A percentile compares a stretch with the other conserved stretches of the same genome.
Conservation (phyloP, 1,139 yeast species). For the Yamadazyma jaroonii region DNA sequence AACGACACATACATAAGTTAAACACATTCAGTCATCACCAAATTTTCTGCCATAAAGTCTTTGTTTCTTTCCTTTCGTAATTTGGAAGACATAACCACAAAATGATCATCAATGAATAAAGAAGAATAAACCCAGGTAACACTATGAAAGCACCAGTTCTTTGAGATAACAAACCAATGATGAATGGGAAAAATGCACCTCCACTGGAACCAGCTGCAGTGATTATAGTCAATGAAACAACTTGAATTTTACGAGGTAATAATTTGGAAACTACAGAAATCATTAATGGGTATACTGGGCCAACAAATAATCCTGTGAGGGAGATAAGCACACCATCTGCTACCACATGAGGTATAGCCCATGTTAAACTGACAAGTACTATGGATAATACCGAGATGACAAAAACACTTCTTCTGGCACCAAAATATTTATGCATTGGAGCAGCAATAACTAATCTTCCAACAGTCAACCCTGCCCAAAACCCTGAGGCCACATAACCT, state of each 20-base stretch:
- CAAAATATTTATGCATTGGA: conserved; percentile 37
- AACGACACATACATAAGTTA: background rate
- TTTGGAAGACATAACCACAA: conserved; percentile 51
- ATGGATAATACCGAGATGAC: conserved; percentile 33
- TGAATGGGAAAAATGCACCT: conserved; percentile 57
- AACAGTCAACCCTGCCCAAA: conserved; percentile 67
- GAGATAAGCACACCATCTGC: conserved; percentile 47
- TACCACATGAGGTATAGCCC: conserved; percentile 42
- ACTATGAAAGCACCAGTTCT: conserved; percentile 52
- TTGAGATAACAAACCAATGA: conserved; percentile 54
- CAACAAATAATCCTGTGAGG: conserved; percentile 47
- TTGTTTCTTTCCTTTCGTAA: conserved; percentile 18
- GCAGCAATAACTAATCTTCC: conserved; percentile 54
- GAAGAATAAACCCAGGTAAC: conserved; percentile 48
- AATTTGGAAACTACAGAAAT: conserved; percentile 44
- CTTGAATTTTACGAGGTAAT: conserved; percentile 53
- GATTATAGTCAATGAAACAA: conserved; percentile 50
- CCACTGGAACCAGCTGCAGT: conserved; percentile 64
- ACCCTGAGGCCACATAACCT: conserved; percentile 70
- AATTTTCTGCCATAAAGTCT: conserved; percentile 18
- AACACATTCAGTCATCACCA: conserved; percentile 15
- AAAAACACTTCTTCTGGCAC: conserved; percentile 49
- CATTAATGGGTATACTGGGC: conserved; percentile 57
- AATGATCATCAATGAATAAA: conserved; percentile 33
- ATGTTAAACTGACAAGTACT: conserved; percentile 36